Evolutionary conservation across 2,329 filamentous ascomycete genomes (phyloP), one percentile per base, ranked within the genome.

Genomic region (Plenodomus tracheiphilus): DNA sequence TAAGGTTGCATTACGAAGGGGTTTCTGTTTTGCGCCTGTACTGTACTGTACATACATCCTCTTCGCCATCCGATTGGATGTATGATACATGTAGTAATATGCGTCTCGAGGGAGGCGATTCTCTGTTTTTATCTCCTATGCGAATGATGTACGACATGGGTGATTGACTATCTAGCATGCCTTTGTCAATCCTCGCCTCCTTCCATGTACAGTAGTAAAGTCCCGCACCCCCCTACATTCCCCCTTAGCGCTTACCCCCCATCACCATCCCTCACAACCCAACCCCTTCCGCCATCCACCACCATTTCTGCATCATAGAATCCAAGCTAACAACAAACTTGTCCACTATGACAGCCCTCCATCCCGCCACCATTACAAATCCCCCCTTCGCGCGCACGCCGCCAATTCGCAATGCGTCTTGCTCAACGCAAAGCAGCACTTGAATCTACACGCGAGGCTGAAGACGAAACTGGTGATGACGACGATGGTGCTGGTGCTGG

Each of bases 331-430:
- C n/a, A n/a, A n/a, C n/a, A n/a, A n/a, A n/a, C n/a, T 41, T 5
- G 32, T 13, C 4, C 32, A 15, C 32, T 17, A 5, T n/a, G 4
- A 44, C 20, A 61, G 60, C 43, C 54, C 21, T 58, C 54, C 20
- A 45, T 57, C n/a, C 57, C 63, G 81, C 39, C 84, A 81, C 61
- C 62, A 81, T 84, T 96, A 64, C 94, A 93, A 69, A 85, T 93
- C 30, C 86, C 89, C 1, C 92, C 93, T 2, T 95, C 91, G 7
- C 85, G 93, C 43, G 93, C 93, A 7, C 85, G 93, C 42, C 81
- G 91, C 46, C 91, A 96, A 71, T 82, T 97, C n/a, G 92, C 91
- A n/a, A 89, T 89, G 11, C 85, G 92, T 11, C 80, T 97, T 13
- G 77, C 77, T 2, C 71, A 64, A 84, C 89, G 72, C 36, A 75